A percentile compares a stretch with the other conserved stretches of the same genome.
Conservation (phyloP, 1,284 basidiomycete genomes). For the Leccinum angustisporum region DNA sequence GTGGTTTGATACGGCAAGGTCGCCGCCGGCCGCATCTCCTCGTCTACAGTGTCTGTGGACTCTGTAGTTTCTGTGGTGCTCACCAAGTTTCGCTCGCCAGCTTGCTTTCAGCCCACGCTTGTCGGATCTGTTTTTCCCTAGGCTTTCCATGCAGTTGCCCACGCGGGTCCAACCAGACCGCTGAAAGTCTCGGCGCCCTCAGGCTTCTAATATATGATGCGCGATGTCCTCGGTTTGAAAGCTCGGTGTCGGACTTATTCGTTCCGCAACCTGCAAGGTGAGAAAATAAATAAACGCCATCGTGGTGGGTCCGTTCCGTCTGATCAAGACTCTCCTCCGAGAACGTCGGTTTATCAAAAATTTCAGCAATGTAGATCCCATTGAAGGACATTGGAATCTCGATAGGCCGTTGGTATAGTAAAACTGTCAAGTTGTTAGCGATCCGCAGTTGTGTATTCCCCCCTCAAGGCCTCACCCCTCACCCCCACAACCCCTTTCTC, state of each 20-base stretch:
- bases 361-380: neutral
- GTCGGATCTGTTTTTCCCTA: neutral
- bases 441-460: neutral
- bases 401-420: neutral
- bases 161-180: neutral
- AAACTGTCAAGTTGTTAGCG: neutral
- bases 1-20: too few species aligned
- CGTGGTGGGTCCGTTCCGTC: neutral
- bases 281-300: neutral
- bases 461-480: neutral
- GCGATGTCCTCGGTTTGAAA: neutral
- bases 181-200: neutral
- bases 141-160: neutral
- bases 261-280: too few species aligned
- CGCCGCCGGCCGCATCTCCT: too few species aligned
- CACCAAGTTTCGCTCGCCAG: neutral
- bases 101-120: neutral
- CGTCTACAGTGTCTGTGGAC: too few species aligned
- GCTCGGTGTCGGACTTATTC: neutral
- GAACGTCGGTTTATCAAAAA: neutral
- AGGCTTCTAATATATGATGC: neutral
- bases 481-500: neutral
- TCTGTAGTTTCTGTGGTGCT: too few species aligned
- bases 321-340: neutral
- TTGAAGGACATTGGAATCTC: neutral